A percentile compares a stretch with the other conserved stretches of the same genome.
Conservation (phyloP, 306 rosid species). For the Prunus kanzakura region DNA sequence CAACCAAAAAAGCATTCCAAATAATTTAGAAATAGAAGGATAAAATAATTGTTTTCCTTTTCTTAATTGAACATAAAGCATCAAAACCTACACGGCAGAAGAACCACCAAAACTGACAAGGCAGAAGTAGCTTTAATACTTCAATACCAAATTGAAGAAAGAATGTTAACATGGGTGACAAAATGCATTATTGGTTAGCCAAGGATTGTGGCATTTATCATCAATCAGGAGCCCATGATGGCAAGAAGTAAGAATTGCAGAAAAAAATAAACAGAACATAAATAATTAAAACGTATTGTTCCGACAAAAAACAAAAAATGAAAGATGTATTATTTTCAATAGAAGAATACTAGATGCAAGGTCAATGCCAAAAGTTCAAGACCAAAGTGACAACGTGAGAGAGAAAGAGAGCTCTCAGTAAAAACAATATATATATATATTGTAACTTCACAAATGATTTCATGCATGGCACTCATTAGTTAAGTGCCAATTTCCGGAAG, state of each 20-base stretch:
- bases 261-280: background rate
- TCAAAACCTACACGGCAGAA: background rate
- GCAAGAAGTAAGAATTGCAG: background rate
- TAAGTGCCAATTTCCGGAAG: background rate
- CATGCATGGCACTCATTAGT: background rate
- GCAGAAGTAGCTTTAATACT: background rate
- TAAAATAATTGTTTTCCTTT: background rate
- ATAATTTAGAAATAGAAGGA: slow-evolving; percentile 15
- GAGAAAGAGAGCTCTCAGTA: background rate
- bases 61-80: background rate
- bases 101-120: background rate
- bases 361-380: background rate
- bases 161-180: background rate
- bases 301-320: background rate
- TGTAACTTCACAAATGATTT: background rate
- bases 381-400: background rate
- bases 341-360: background rate
- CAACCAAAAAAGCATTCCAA: slow-evolving; percentile 33
- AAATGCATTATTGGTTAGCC: background rate
- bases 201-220: background rate
- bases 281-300: background rate
- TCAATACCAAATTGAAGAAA: background rate
- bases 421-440: background rate
- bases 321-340: background rate
- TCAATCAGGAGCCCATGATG: background rate